A percentile compares a stretch with the other conserved stretches of the same genome.
These are phyloP conservation scores for Biscutella laevigata DNA, from an alignment of 441 rosid species.

Conservation along the genomic window DNA sequence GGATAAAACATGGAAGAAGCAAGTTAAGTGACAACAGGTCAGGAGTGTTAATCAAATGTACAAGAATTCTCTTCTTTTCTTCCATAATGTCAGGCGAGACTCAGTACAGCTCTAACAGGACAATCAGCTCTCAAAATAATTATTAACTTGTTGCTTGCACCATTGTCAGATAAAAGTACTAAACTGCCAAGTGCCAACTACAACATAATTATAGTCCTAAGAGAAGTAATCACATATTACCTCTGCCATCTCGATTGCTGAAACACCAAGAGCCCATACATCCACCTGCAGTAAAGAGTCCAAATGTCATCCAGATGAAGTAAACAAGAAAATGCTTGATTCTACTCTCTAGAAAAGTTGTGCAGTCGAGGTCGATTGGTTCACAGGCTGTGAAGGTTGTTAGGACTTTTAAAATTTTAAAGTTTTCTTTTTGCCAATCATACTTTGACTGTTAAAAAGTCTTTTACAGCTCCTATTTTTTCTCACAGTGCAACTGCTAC, in stretches of 20 bases:
- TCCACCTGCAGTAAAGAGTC: conserved; percentile 63
- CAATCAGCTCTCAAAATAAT: neutral
- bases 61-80: conserved; percentile 1
- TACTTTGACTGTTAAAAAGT: no score
- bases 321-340: neutral
- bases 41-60: conserved; percentile 2
- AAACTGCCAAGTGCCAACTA: conserved; percentile 8
- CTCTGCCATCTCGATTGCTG: conserved; percentile 99
- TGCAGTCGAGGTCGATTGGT: no score
- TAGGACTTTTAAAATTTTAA: no score
- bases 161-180: neutral
- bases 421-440: no score
- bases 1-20: neutral
- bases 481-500: no score
- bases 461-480: no score
- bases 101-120: neutral
- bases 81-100: conserved; percentile 1
- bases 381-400: no score
- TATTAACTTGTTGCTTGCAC: neutral
- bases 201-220: conserved; percentile 16
- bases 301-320: conserved; percentile 2
- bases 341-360: conserved; percentile 1
- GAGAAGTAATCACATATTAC: conserved; percentile 31
- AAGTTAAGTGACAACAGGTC: neutral
- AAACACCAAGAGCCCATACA: conserved; percentile 99